Conservation (phyloP, 768 basidiomycete genomes). For the Tricholoma furcatifolium region DNA sequence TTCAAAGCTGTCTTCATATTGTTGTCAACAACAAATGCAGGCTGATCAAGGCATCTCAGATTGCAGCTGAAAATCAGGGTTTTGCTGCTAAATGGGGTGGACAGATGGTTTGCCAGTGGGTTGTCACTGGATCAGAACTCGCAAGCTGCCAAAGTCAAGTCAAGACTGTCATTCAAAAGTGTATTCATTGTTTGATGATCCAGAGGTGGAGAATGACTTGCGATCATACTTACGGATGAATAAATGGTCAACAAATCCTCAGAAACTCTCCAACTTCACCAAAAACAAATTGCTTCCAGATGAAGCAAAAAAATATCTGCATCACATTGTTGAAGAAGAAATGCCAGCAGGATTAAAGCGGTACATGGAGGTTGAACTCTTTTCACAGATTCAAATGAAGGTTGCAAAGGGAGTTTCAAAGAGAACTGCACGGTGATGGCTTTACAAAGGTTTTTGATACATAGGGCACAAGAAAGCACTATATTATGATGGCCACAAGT, state of each 20-base stretch:
- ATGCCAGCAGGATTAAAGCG: constrained; percentile 31
- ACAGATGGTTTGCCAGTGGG: background rate
- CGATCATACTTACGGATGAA: constrained; percentile 28
- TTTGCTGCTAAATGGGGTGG: constrained; percentile 16
- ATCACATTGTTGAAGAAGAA: constrained; percentile 25
- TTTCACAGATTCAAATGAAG: constrained; percentile 28
- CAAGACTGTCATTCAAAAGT: constrained; percentile 26
- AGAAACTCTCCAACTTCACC: constrained; percentile 28
- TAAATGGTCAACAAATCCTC: constrained; percentile 35
- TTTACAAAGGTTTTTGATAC: constrained; percentile 28
- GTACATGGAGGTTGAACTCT: constrained; percentile 32
- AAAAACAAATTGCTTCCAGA: constrained; percentile 24
- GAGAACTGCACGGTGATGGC: constrained; percentile 27
- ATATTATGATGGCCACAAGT: constrained; percentile 37
- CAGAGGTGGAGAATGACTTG: constrained; percentile 25
- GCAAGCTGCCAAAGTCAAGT: constrained; percentile 24
- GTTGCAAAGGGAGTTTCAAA: constrained; percentile 29
- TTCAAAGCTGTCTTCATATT: constrained; percentile 21
- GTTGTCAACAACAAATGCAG: constrained; percentile 17
- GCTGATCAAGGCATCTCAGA: constrained; percentile 20
- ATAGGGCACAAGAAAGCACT: constrained; percentile 27
- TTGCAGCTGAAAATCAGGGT: constrained; percentile 21
- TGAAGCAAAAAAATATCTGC: constrained; percentile 27
- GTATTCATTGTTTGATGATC: constrained; percentile 27
- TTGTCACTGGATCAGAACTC: constrained; percentile 19